Conservation (phyloP, 805 yeast genomes). For the Lipomyces yamanashiensis region DNA sequence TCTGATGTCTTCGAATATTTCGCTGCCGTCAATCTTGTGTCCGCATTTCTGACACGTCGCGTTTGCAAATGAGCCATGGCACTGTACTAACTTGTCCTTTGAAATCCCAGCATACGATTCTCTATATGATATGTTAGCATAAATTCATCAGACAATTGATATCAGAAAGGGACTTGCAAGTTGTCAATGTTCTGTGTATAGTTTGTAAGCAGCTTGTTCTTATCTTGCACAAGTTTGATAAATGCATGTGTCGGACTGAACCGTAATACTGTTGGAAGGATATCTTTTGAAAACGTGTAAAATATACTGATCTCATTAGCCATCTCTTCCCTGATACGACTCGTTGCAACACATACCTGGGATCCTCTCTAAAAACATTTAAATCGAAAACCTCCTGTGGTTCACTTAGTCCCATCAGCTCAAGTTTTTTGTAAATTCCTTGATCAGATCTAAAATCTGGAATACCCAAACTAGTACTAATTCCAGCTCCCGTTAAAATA, state of each 20-base stretch:
- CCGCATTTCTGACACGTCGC: slow-evolving; percentile 85
- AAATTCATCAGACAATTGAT: neutral
- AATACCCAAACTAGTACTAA: slow-evolving; percentile 85
- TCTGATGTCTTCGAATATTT: slow-evolving; percentile 63
- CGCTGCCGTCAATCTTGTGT: slow-evolving; percentile 66
- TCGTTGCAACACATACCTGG: slow-evolving; percentile 45
- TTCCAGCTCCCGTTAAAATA: slow-evolving; percentile 91
- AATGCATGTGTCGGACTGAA: slow-evolving; percentile 83
- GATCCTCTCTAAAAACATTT: slow-evolving; percentile 71
- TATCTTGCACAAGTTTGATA: slow-evolving; percentile 71
- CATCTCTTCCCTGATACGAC: neutral
- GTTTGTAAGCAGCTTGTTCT: slow-evolving; percentile 76
- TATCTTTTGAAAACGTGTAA: slow-evolving; percentile 83
- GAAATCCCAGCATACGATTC: slow-evolving; percentile 65
- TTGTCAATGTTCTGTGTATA: slow-evolving; percentile 93
- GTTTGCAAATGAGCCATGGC: slow-evolving; percentile 90
- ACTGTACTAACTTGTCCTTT: slow-evolving; percentile 73
- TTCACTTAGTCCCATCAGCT: slow-evolving; percentile 71
- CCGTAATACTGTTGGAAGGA: slow-evolving; percentile 67
- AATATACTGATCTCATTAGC: slow-evolving; percentile 53
- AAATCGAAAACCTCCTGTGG: slow-evolving; percentile 91
- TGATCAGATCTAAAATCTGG: slow-evolving; percentile 91
- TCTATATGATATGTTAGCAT: slow-evolving; percentile 3
- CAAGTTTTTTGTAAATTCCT: slow-evolving; percentile 77
- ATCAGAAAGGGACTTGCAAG: slow-evolving; percentile 54